phyloP scores from a whole-genome alignment of 1,284 basidiomycete species.

The Trichosporon coremiiforme region DNA sequence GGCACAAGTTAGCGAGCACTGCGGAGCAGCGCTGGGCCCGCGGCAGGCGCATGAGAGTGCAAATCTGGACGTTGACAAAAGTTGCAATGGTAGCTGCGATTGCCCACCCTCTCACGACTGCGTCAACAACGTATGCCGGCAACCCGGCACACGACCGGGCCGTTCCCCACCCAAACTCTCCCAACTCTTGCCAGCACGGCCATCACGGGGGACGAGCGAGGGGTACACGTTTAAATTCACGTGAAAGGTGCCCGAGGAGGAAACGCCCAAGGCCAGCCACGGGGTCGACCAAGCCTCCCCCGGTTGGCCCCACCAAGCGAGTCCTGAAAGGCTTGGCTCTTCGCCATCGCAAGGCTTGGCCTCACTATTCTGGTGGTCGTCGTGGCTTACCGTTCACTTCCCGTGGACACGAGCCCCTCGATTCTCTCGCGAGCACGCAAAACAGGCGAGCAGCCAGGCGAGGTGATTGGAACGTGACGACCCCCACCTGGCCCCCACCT shows the following conservation, averaged over 20 bases:
- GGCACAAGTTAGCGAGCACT: background rate
- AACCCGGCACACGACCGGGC: background rate
- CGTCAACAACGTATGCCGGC: conserved; percentile 2
- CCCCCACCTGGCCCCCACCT: conserved; percentile 14
- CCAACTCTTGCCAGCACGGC: background rate
- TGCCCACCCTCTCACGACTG: background rate
- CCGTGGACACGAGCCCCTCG: background rate
- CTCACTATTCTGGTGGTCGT: background rate
- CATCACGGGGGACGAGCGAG: conserved; percentile 15
- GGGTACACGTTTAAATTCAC: conserved; percentile 18
- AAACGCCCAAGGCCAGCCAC: background rate
- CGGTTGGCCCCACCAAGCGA: background rate
- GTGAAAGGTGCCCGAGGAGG: background rate
- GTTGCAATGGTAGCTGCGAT: background rate
- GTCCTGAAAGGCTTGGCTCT: conserved; percentile 14
- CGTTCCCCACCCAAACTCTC: background rate
- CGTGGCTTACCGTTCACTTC: conserved; percentile 8
- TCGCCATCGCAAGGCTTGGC: conserved; percentile 1
- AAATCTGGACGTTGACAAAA: background rate
- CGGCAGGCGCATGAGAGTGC: background rate
- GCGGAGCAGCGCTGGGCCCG: too few relatives aligned
- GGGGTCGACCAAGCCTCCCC: background rate
- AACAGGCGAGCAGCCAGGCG: conserved; percentile 7
- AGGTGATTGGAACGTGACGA: background rate
- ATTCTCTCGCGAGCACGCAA: background rate